Evolutionary conservation across 2,329 filamentous ascomycete genomes (phyloP), one percentile per base, ranked within the genome.

Genomic region (Microcera coccophila): DNA sequence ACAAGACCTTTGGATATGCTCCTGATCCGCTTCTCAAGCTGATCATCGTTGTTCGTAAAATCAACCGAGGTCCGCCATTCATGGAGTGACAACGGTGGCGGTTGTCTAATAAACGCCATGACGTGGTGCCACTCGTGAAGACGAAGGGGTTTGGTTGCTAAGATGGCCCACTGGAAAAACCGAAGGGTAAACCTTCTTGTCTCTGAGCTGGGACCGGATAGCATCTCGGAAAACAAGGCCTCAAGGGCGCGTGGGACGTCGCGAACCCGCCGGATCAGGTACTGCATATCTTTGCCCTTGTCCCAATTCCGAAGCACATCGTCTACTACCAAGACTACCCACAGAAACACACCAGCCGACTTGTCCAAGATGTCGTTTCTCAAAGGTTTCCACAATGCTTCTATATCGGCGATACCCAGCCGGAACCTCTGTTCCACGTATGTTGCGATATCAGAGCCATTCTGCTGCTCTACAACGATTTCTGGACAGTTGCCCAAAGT

Each of bases 71-170:
- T 3, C 4, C 43, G 29, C 51, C 47, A 54, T 0, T 36, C n/a
- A 1, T 4, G 2, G 0, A 53, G 35, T 0, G 51, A 53, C 0
- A 11, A 20, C 4, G 45, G 47, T 0, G n/a, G 2, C 1, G 42
- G 33, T 2, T 15, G 1, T 2, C 12, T 35, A 9, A 49, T 40
- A 5, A 54, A 54, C 0, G 45, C 52, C 1, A 54, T 2, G 2
- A 53, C 31, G 2, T 54, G 50, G 24, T 53, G 42, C 52, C 48
- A 54, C 12, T 54, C 45, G 5, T 49, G 22, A 16, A 54, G 21
- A 0, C 47, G 38, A 1, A 54, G 19, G 0, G 52, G 43, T 4
- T 33, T 38, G 2, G 11, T 14, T 9, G 45, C 11, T 4, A 38
- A 26, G 2, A 41, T 15, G 1, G 29, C 50, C 51, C 51, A 53